A percentile compares a stretch with the other conserved stretches of the same genome.
phyloP scores from a whole-genome alignment of 129 eudicot genomes.

The Logfia minima region DNA sequence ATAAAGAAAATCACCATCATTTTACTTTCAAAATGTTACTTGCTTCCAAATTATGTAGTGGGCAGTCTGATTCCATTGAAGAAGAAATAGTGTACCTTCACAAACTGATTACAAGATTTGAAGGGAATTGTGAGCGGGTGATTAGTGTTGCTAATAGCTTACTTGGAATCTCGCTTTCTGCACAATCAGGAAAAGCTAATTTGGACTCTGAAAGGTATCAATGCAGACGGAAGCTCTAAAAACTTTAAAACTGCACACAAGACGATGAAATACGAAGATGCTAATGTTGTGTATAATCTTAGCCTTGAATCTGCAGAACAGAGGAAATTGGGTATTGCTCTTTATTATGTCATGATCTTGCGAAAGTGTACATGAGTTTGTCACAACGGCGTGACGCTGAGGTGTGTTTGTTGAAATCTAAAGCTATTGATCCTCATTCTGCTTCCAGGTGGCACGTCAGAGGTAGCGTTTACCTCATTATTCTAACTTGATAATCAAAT shows the following conservation, averaged over 20 bases:
- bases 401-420: slow-evolving; percentile 72
- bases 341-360: slow-evolving; percentile 84
- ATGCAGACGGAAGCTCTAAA: slow-evolving; percentile 61
- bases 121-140: slow-evolving; percentile 46
- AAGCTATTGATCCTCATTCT: slow-evolving; percentile 73
- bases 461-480: slow-evolving; percentile 39
- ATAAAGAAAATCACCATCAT: neutral
- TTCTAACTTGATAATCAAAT: too few relatives aligned
- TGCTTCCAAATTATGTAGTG: neutral
- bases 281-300: slow-evolving; percentile 56
- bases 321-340: slow-evolving; percentile 79
- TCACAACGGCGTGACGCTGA: slow-evolving; percentile 94
- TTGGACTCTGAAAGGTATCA: slow-evolving; percentile 61
- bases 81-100: neutral
- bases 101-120: neutral
- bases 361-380: slow-evolving; percentile 67
- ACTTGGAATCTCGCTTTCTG: slow-evolving; percentile 60
- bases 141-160: slow-evolving; percentile 42
- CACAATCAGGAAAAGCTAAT: slow-evolving; percentile 48
- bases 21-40: neutral
- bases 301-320: slow-evolving; percentile 81
- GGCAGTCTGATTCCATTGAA: neutral
- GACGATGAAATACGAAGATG: slow-evolving; percentile 41
- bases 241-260: slow-evolving; percentile 45
- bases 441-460: slow-evolving; percentile 78